Evolutionary conservation across 805 yeast species (phyloP).

Genomic region (Saccharomyces jurei): DNA sequence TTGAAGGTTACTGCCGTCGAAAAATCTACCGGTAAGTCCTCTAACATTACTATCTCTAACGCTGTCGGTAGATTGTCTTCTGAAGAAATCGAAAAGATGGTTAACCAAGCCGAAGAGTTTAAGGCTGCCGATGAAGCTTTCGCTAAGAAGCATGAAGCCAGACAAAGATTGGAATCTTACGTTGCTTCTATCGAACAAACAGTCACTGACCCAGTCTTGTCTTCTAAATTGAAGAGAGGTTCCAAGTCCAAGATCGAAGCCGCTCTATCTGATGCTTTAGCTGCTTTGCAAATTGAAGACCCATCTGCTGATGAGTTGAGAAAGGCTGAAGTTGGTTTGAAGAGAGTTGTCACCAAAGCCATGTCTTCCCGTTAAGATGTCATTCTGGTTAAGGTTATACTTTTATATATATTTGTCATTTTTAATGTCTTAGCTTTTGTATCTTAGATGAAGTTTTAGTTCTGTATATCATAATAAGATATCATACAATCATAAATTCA

Average conservation of each 20-base stretch:
- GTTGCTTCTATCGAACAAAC: slow-evolving; percentile 92
- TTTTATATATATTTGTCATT: background rate
- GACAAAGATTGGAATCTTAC: slow-evolving; percentile 98
- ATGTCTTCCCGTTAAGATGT: slow-evolving; percentile 85
- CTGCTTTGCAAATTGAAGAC: slow-evolving; percentile 95
- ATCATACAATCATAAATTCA: background rate
- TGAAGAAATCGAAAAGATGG: slow-evolving; percentile 97
- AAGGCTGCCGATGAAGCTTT: slow-evolving; percentile 97
- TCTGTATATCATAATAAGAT: slow-evolving; percentile 5
- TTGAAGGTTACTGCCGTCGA: slow-evolving; percentile 97
- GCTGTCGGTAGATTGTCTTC: slow-evolving; percentile 97
- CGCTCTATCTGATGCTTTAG: slow-evolving; percentile 96
- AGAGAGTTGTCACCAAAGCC: slow-evolving; percentile 99
- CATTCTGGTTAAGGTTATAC: slow-evolving; percentile 10
- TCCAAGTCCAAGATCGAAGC: slow-evolving; percentile 95
- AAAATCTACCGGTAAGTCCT: slow-evolving; percentile 97
- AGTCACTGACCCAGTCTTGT: slow-evolving; percentile 95
- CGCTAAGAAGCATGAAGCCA: slow-evolving; percentile 99
- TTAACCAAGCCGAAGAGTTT: slow-evolving; percentile 97
- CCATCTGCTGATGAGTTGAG: slow-evolving; percentile 94
- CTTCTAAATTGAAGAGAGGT: slow-evolving; percentile 95
- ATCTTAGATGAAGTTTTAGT: slow-evolving; percentile 14
- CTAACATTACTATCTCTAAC: slow-evolving; percentile 97
- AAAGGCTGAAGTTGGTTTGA: slow-evolving; percentile 98
- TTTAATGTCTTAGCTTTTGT: slow-evolving; percentile 13